These are phyloP conservation scores for Oryza glaberrima DNA, from an alignment of 176 grass and related monocot genomes.

Conservation along the genomic window DNA sequence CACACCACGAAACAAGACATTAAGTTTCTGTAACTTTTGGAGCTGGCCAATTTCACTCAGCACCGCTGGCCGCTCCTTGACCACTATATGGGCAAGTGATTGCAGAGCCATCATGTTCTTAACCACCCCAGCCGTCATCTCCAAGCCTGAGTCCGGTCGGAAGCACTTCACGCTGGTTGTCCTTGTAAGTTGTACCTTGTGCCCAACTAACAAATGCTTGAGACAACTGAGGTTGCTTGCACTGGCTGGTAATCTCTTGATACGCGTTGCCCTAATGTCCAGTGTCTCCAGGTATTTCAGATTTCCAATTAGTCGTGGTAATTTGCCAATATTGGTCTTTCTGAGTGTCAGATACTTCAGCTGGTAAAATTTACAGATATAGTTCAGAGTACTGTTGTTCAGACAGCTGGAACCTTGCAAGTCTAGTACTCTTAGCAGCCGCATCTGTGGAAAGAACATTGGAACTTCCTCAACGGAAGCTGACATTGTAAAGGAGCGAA, in stretches of 20 bases:
- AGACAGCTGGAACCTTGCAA: neutral
- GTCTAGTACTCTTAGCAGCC: neutral
- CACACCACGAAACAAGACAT: neutral
- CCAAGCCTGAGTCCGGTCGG: neutral
- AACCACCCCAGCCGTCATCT: neutral
- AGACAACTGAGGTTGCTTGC: neutral
- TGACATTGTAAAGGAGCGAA: neutral
- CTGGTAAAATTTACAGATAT: neutral
- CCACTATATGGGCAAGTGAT: neutral
- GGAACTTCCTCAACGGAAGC: neutral
- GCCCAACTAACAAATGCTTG: neutral
- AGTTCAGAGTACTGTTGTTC: neutral
- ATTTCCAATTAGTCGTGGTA: neutral
- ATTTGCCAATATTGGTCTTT: neutral
- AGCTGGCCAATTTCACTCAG: neutral
- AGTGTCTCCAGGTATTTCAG: neutral
- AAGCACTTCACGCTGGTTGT: neutral
- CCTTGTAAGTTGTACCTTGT: neutral
- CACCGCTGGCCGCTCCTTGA: neutral
- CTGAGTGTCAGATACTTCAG: neutral
- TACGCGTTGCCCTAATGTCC: neutral
- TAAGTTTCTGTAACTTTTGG: neutral
- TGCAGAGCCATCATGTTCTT: neutral
- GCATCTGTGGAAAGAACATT: neutral
- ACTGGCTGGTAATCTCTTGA: neutral